Evolutionary conservation across 78 protist species (phyloP).

Genomic region (Protostelium mycophagum): DNA sequence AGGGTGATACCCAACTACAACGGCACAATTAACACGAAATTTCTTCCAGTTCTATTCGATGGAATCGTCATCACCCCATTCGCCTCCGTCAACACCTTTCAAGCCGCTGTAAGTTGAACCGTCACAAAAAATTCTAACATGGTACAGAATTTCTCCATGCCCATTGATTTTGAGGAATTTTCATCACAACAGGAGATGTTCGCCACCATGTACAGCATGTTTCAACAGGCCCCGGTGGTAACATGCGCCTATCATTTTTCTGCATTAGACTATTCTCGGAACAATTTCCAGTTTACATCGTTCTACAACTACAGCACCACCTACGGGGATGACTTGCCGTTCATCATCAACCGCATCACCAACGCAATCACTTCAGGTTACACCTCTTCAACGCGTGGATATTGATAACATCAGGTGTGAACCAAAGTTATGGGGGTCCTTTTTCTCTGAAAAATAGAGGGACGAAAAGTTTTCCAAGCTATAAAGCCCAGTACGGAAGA

Average conservation of each 20-base stretch:
- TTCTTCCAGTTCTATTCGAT: background rate
- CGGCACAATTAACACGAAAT: background rate
- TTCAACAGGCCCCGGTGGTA: background rate
- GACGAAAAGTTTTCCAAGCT: background rate
- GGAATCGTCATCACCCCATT: background rate
- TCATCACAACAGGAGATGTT: background rate
- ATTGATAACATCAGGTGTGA: background rate
- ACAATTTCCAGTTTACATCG: background rate
- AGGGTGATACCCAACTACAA: background rate
- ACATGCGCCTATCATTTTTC: background rate
- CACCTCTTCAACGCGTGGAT: background rate
- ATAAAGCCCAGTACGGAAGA: background rate
- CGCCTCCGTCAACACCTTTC: background rate
- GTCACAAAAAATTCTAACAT: background rate
- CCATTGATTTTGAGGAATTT: background rate
- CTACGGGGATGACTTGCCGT: background rate
- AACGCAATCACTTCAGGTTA: background rate
- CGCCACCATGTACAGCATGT: background rate
- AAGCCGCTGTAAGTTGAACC: background rate
- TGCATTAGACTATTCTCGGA: background rate
- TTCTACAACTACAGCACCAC: background rate
- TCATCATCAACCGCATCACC: background rate
- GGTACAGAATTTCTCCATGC: background rate
- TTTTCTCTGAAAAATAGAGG: background rate
- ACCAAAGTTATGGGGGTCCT: background rate